These are phyloP conservation scores for Colletotrichum chrysophilum DNA, from an alignment of 2,329 filamentous ascomycete genomes.

Conservation along the genomic window DNA sequence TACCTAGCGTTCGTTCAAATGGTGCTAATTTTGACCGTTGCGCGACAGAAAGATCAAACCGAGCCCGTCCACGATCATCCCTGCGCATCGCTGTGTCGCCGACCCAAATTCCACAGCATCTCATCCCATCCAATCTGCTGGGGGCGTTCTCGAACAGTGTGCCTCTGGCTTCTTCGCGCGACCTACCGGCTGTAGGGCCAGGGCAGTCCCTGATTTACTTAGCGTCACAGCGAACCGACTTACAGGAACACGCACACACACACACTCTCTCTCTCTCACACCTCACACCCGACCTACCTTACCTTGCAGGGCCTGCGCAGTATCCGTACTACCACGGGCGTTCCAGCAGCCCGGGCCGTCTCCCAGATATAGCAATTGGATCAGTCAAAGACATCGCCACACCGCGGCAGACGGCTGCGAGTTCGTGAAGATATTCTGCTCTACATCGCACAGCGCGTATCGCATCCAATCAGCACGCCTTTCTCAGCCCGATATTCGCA, in stretches of 20 bases:
- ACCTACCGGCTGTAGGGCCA: not conserved
- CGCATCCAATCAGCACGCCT: conserved; percentile 10
- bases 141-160: not conserved
- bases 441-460: conserved; percentile 17
- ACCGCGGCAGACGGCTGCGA: conserved; percentile 1
- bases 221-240: not conserved
- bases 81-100: not conserved
- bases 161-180: not conserved
- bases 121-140: conserved; percentile 13
- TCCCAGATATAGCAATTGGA: conserved; percentile 1
- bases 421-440: not conserved
- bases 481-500: not conserved
- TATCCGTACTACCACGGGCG: not conserved
- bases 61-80: not conserved
- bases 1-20: not conserved
- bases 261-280: not conserved
- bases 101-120: not conserved
- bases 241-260: not conserved
- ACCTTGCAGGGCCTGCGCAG: not conserved
- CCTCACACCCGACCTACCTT: not conserved
- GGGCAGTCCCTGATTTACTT: not conserved
- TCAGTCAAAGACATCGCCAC: not conserved
- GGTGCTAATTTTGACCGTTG: conserved; percentile 7
- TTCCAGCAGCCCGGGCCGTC: conserved; percentile 11
- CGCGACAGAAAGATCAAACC: conserved; percentile 7